These are phyloP conservation scores for Leavenworthia alabamica DNA, from an alignment of 345 rosid species.

Conservation along the genomic window DNA sequence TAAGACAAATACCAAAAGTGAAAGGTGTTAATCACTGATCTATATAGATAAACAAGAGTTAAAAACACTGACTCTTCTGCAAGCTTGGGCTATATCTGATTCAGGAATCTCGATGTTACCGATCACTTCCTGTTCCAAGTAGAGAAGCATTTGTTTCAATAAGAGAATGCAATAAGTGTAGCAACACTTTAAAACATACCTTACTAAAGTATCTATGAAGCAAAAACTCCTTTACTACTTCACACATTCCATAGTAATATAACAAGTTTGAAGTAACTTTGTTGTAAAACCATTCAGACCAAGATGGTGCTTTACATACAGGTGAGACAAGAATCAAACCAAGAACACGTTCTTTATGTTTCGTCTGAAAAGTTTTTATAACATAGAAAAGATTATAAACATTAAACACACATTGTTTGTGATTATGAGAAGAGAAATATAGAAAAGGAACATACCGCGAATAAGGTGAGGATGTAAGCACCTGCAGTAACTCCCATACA, in stretches of 20 bases:
- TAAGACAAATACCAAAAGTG: slow-evolving; percentile 25
- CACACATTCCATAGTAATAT: slow-evolving; percentile 87
- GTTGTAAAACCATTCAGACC: slow-evolving; percentile 92
- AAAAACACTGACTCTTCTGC: slow-evolving; percentile 62
- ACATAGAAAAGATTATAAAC: background rate
- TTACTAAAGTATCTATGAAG: slow-evolving; percentile 91
- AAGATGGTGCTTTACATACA: slow-evolving; percentile 81
- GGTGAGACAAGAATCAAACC: slow-evolving; percentile 95
- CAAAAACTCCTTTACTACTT: slow-evolving; percentile 67
- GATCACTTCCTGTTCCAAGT: slow-evolving; percentile 76
- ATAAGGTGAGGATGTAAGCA: slow-evolving; percentile 78
- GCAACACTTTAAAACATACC: slow-evolving; percentile 40
- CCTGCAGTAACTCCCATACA: slow-evolving; percentile 98
- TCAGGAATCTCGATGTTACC: slow-evolving; percentile 79
- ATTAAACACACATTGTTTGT: too few species aligned
- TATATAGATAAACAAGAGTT: background rate
- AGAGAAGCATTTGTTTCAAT: background rate
- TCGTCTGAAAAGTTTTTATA: slow-evolving; percentile 51
- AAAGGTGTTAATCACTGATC: slow-evolving; percentile 2
- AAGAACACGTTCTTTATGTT: slow-evolving; percentile 74
- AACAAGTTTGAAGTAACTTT: slow-evolving; percentile 71
- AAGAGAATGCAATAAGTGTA: background rate
- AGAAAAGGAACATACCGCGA: slow-evolving; percentile 64
- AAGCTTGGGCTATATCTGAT: slow-evolving; percentile 85
- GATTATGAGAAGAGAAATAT: background rate